A percentile compares a stretch with the other conserved stretches of the same genome.
Conservation (phyloP, 805 yeast species). For the Wickerhamiella occidentalis region DNA sequence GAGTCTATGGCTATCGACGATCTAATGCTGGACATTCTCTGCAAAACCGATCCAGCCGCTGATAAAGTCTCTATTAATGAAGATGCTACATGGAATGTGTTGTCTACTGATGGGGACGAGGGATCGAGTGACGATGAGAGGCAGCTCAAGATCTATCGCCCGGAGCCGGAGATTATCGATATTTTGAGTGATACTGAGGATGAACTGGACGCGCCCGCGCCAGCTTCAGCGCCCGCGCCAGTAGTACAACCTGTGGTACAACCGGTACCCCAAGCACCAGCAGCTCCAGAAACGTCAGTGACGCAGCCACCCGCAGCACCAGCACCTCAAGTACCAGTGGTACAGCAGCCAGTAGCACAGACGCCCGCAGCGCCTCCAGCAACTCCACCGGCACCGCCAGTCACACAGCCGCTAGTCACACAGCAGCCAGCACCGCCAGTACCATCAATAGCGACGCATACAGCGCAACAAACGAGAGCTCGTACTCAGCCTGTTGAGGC, state of each 20-base stretch:
- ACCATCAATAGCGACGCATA: no score
- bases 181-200: background rate
- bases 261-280: background rate
- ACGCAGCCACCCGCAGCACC: no score
- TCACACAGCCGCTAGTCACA: no score
- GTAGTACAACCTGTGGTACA: background rate
- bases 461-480: no score
- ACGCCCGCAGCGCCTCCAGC: no score
- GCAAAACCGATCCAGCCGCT: conserved; percentile 39
- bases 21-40: conserved; percentile 51
- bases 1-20: conserved; percentile 62
- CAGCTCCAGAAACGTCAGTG: no score
- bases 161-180: conserved; percentile 4
- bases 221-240: no score
- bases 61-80: conserved; percentile 55
- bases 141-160: background rate
- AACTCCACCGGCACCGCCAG: no score
- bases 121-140: background rate
- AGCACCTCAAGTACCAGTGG: no score
- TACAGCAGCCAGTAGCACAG: no score
- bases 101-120: background rate
- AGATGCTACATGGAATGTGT: conserved; percentile 57
- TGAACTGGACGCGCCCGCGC: conserved; percentile 1
- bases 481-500: no score
- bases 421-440: no score